Evolutionary conservation across 495 filamentous ascomycete genomes (phyloP).

Genomic region (Xylaria palmicola): DNA sequence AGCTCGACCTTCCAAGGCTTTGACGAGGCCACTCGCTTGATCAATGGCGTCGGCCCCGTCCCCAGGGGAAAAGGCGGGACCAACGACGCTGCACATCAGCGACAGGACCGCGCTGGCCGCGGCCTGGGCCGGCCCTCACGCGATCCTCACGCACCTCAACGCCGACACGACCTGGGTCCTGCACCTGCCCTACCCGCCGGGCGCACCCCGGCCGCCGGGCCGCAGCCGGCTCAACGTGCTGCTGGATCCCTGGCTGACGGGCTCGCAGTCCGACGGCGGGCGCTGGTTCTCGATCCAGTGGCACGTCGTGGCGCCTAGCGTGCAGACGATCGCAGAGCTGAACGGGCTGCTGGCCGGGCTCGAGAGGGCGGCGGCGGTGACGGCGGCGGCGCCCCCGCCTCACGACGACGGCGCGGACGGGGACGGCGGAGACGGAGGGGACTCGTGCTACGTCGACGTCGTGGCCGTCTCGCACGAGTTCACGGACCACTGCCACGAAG

Average conservation of each 20-base stretch:
- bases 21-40: no score
- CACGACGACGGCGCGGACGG: conserved; percentile 5
- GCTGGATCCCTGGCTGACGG: conserved; percentile 56
- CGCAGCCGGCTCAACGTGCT: conserved; percentile 51
- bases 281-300: conserved; percentile 57
- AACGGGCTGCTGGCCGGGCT: conserved; percentile 29
- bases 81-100: conserved; percentile 8
- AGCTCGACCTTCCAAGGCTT: no score
- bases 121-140: conserved; percentile 29
- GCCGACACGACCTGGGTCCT: conserved; percentile 60
- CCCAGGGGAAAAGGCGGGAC: not conserved
- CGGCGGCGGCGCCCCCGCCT: no score
- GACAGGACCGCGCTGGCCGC: not conserved
- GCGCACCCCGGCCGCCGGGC: conserved; percentile 22
- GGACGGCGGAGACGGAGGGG: not conserved
- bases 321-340: conserved; percentile 42
- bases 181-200: conserved; percentile 48
- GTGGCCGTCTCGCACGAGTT: conserved; percentile 56
- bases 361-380: conserved; percentile 23
- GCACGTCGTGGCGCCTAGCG: conserved; percentile 46
- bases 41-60: not conserved
- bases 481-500: conserved; percentile 57
- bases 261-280: conserved; percentile 53
- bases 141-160: conserved; percentile 57
- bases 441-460: conserved; percentile 39